Evolutionary conservation across 2,329 filamentous ascomycete genomes (phyloP).

Genomic region (Colletotrichum theobromicola): DNA sequence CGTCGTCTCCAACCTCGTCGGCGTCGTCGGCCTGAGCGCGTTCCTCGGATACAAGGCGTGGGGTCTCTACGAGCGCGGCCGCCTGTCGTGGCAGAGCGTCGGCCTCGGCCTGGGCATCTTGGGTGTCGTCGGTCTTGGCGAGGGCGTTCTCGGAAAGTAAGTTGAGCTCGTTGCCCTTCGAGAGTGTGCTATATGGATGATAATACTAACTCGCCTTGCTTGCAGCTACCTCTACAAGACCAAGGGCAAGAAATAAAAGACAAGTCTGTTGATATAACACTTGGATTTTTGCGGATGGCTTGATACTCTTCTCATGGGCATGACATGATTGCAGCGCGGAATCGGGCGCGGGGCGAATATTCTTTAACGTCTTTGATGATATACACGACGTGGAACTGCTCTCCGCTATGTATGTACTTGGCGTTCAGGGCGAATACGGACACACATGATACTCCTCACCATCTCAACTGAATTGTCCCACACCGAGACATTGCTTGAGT

Average conservation of each 20-base stretch:
- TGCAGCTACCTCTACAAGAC: slow-evolving; percentile 40
- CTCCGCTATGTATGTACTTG: slow-evolving; percentile 16
- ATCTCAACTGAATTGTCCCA: not conserved
- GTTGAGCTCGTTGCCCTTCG: slow-evolving; percentile 29
- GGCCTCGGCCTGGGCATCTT: slow-evolving; percentile 58
- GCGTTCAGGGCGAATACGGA: slow-evolving; percentile 17
- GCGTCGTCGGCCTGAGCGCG: slow-evolving; percentile 57
- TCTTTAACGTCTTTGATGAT: slow-evolving; percentile 10
- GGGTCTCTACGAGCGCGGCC: slow-evolving; percentile 58
- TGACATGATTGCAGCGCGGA: slow-evolving; percentile 14
- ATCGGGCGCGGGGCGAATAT: slow-evolving; percentile 2
- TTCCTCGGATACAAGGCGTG: slow-evolving; percentile 62
- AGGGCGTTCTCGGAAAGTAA: slow-evolving; percentile 55
- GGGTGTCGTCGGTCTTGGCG: slow-evolving; percentile 52
- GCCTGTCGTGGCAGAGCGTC: slow-evolving; percentile 54
- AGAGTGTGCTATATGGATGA: too few relatives aligned
- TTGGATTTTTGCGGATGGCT: slow-evolving; percentile 1
- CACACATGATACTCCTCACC: slow-evolving; percentile 12
- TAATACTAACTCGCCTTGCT: not conserved
- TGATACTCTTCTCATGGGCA: slow-evolving; percentile 9
- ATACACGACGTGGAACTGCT: slow-evolving; percentile 1
- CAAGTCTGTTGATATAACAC: not conserved
- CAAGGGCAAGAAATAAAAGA: slow-evolving; percentile 34
- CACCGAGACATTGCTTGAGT: not conserved
- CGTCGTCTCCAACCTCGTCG: slow-evolving; percentile 51